Evolutionary conservation across 805 yeast genomes (phyloP).

Genomic region (Pichia nanzhaoensis): DNA sequence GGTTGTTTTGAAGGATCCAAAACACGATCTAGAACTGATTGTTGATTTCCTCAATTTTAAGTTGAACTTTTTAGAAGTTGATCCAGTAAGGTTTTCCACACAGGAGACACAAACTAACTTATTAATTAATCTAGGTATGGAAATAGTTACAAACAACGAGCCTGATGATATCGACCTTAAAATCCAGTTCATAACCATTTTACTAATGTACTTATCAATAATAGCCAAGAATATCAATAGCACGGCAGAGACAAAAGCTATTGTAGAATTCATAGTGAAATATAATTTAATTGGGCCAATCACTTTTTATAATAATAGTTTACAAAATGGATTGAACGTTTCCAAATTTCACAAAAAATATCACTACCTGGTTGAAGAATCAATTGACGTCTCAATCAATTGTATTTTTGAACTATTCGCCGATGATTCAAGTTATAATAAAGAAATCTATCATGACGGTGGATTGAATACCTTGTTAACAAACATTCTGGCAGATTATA

Average conservation of each 20-base stretch:
- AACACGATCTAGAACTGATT: conserved; percentile 10
- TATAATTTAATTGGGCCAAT: conserved; percentile 18
- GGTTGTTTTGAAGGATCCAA: not conserved
- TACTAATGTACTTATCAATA: conserved; percentile 22
- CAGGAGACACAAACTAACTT: conserved; percentile 1
- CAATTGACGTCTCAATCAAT: conserved; percentile 53
- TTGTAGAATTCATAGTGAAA: conserved; percentile 25
- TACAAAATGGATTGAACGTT: conserved; percentile 5
- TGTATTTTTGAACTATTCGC: conserved; percentile 72
- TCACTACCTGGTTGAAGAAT: conserved; percentile 22
- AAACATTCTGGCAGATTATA: conserved; percentile 40
- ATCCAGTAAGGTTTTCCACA: conserved; percentile 3
- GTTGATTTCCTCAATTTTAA: conserved; percentile 18
- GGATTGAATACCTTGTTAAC: conserved; percentile 39
- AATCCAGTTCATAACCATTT: conserved; percentile 18
- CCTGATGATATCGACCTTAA: conserved; percentile 10
- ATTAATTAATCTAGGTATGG: conserved; percentile 5
- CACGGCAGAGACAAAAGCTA: conserved; percentile 15
- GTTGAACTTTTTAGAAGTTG: conserved; percentile 13
- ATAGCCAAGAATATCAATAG: conserved; percentile 21
- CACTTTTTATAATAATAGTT: conserved; percentile 8
- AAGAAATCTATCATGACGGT: conserved; percentile 53
- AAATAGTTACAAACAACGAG: conserved; percentile 4
- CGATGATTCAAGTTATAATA: conserved; percentile 68
- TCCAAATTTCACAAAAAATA: conserved; percentile 23